Conservation (phyloP, 2,329 filamentous ascomycete genomes). For the Penicillium capsulatum region DNA sequence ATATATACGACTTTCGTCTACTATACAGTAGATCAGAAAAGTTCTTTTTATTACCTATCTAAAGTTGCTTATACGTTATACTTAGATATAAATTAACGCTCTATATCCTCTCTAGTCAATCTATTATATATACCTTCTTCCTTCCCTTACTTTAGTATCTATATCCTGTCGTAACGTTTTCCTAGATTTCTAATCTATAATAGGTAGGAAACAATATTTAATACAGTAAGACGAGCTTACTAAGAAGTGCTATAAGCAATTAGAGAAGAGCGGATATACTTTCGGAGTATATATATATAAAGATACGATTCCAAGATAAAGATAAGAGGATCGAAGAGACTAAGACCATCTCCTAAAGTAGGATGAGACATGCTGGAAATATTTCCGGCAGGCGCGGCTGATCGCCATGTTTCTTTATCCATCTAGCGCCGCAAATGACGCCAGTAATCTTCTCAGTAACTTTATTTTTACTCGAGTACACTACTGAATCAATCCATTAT, state of each 20-base stretch:
- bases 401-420: too few relatives aligned
- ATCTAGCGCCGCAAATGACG: too few relatives aligned
- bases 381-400: too few relatives aligned
- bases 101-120: not conserved
- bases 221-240: constrained; percentile 9
- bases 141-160: not conserved
- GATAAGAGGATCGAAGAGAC: constrained; percentile 17
- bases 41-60: constrained; percentile 2
- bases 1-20: not conserved
- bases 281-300: constrained; percentile 10
- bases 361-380: too few relatives aligned
- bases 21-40: not conserved
- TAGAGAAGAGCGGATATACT: constrained; percentile 13
- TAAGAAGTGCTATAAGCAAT: constrained; percentile 5
- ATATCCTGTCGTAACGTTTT: constrained; percentile 2
- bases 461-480: too few relatives aligned
- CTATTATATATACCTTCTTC: not conserved
- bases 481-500: too few relatives aligned
- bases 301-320: constrained; percentile 10
- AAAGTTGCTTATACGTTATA: not conserved
- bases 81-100: constrained; percentile 9
- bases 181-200: constrained; percentile 2
- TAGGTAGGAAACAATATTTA: constrained; percentile 12
- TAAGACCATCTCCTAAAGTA: too few relatives aligned
- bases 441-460: too few relatives aligned